Evolutionary conservation across 2,329 filamentous ascomycete species (phyloP).

Genomic region (Aspergillus proliferans): DNA sequence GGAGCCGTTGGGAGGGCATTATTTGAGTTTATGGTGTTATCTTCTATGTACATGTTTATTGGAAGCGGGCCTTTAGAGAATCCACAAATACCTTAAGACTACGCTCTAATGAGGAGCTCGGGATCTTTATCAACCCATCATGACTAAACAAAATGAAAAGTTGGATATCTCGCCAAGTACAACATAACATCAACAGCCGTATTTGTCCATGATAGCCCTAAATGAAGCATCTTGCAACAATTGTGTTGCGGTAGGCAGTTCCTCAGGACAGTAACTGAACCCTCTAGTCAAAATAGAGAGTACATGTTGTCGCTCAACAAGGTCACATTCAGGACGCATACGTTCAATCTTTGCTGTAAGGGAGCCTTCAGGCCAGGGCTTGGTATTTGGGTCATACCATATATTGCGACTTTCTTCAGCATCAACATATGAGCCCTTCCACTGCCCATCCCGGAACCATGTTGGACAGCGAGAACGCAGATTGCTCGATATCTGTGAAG

Average conservation of each 20-base stretch:
- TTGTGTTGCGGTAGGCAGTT: conserved; percentile 19
- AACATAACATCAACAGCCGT: conserved; percentile 15
- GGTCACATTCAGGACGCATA: conserved; percentile 13
- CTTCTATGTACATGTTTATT: too few species aligned
- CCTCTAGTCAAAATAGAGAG: conserved; percentile 13
- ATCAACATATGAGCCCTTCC: conserved; percentile 15
- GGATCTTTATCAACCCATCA: too few species aligned
- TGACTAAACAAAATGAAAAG: not conserved
- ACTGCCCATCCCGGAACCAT: conserved; percentile 51
- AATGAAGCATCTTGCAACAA: conserved; percentile 24
- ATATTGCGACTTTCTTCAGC: conserved; percentile 10
- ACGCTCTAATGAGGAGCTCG: not conserved
- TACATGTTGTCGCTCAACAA: conserved; percentile 15
- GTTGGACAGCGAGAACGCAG: conserved; percentile 59
- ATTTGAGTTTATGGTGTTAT: not conserved
- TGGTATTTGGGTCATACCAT: conserved; percentile 22
- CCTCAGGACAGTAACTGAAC: conserved; percentile 19
- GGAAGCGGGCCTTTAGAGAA: too few species aligned
- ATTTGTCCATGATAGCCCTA: conserved; percentile 21
- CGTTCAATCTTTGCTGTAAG: conserved; percentile 11
- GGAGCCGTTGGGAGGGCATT: conserved; percentile 14
- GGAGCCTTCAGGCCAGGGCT: conserved; percentile 2
- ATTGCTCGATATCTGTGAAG: conserved; percentile 62
- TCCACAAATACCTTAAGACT: not conserved
- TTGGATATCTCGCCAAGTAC: too few species aligned